Percentiles rank a stretch among this genome's conserved stretches.
phyloP scores from a whole-genome alignment of 78 protist genomes.

The slime mould (Dictyostelium discoideum) region dicty_2.7 NC_007091.3:2528501-2529000 shows the following conservation, averaged over 20 bases:
- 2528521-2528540: constrained; percentile 44
- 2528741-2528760: not conserved
- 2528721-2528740: not conserved
- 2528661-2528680: constrained; percentile 48
- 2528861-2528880: not conserved
- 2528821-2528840: not conserved
- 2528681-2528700: constrained; percentile 14
- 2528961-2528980: not conserved
- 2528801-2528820: not conserved
- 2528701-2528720: constrained; percentile 57
- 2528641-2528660: not conserved
- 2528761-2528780: not conserved
- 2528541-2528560: constrained; percentile 17
- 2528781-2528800: not conserved
- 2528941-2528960: not conserved
- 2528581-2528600: constrained; percentile 60
- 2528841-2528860: not conserved
- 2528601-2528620: constrained; percentile 59
- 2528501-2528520: constrained; percentile 63
- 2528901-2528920: not conserved
- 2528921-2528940: not conserved
- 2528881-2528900: not conserved
- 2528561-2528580: constrained; percentile 41
- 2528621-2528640: constrained; percentile 9
- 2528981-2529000: not conserved